Conservation (phyloP, 2,329 filamentous ascomycete genomes). For the Claviceps sorghi region DNA sequence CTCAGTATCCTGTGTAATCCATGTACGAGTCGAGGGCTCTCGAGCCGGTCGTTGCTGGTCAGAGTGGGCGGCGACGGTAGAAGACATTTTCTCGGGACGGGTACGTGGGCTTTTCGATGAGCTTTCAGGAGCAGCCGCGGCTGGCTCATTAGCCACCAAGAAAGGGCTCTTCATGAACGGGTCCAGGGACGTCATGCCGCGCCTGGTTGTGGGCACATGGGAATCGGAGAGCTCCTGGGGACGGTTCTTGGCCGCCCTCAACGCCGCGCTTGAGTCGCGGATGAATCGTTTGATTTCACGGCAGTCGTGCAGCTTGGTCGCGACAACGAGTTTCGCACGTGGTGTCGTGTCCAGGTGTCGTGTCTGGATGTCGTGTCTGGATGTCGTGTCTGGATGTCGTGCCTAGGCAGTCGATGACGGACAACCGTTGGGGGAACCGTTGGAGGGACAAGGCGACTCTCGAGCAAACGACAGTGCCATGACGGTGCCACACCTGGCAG, state of each 20-base stretch:
- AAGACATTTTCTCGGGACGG: not conserved
- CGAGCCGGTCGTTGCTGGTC: not conserved
- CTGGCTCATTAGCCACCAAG: conserved; percentile 14
- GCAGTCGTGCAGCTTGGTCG: not conserved
- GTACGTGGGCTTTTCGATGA: not conserved
- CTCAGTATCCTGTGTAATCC: conserved; percentile 11
- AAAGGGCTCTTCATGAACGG: conserved; percentile 16
- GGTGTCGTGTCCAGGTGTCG: not conserved
- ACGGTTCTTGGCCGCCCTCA: conserved; percentile 3
- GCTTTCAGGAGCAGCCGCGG: conserved; percentile 11
- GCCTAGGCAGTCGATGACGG: not conserved
- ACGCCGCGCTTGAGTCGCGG: not conserved
- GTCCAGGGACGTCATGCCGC: conserved; percentile 21
- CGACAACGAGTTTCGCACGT: not conserved
- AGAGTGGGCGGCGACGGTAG: too few relatives aligned
- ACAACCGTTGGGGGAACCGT: not conserved
- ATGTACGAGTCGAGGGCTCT: not conserved
- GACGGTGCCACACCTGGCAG: not conserved
- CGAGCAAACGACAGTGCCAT: not conserved
- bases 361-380: not conserved
- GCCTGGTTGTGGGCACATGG: conserved; percentile 11
- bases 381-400: not conserved
- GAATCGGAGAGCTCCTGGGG: not conserved
- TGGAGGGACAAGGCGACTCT: not conserved
- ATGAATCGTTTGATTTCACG: not conserved